Evolutionary conservation across 768 basidiomycete species (phyloP), one percentile per base, ranked within the genome.

Genomic region (Russula sp.): DNA sequence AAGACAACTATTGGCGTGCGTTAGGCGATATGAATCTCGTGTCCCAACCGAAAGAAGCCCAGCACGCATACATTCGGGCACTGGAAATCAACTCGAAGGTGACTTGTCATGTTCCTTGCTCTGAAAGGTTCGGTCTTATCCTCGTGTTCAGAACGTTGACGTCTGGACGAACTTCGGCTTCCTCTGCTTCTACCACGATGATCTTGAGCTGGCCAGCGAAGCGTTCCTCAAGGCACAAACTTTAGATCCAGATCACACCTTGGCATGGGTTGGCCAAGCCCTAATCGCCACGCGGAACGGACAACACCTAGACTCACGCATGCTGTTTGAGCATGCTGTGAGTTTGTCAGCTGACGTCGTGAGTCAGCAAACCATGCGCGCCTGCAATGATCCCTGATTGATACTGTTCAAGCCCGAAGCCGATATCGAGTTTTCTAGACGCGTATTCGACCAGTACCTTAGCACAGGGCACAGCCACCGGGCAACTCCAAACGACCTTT

Each of bases 201-300:
- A 98, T 73, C 67, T 79, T 2, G 88, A 93, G 53, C 76, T 98
- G 36, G 92, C 96, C 0, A 88, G 87, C 66, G 86, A 94, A 69
- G 87, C 90, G 1, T 84, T 99, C 67, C 80, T 86, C 68, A 86
- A 86, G 60, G 93, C 95, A 10, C 97, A 98, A 71, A 85, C 88
- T 18, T 79, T 94, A 47, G 94, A 98, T 75, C 92, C 96, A 7
- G 96, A 98, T 69, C 88, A 86, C 73, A 80, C 88, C 0, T 69
- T 85, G 22, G 87, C 93, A 8, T 99, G 97, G 97, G 78, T 96
- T 22, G 97, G 93, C 1, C 94, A 95, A 71, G 88, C 83, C 4
- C 72, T 92, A 29, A 78, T 91, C 46, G 89, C 89, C 48, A 79
- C 77, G 18, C 70, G 73, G 36, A 82, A 83, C 59, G 82, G 80